Conservation (phyloP, 306 rosid genomes). For the Cicer cuneatum region DNA sequence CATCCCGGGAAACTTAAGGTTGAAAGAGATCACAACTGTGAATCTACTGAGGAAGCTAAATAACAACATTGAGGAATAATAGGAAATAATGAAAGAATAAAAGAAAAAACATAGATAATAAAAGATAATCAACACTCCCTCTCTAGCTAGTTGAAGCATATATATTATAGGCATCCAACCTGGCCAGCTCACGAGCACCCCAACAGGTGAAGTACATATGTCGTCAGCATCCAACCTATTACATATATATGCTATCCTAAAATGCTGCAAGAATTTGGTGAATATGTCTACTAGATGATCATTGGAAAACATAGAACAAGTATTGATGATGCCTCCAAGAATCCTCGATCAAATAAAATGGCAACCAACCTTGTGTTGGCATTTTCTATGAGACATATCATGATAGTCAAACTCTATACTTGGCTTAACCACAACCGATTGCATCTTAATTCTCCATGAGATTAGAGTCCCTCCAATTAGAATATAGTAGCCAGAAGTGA, state of each 20-base stretch:
- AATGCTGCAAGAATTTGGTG: neutral
- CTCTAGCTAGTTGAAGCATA: slow-evolving; percentile 3
- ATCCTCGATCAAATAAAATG: neutral
- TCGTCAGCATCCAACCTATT: neutral
- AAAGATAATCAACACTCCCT: neutral
- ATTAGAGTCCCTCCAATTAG: neutral
- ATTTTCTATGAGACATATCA: neutral
- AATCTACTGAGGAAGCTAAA: slow-evolving; percentile 1
- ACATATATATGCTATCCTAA: neutral
- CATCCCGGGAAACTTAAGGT: neutral
- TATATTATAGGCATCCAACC: neutral
- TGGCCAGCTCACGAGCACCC: neutral
- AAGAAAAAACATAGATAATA: neutral
- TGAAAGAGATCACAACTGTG: slow-evolving; percentile 4
- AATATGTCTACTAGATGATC: neutral
- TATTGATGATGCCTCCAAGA: slow-evolving; percentile 1
- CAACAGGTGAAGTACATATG: neutral
- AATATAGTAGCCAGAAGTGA: too few relatives aligned
- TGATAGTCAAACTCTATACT: neutral
- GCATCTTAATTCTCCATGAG: neutral
- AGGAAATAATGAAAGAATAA: neutral
- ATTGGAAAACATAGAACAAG: neutral
- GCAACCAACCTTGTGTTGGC: neutral
- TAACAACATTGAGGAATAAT: neutral
- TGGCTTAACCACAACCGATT: neutral